phyloP scores from a whole-genome alignment of 2,329 filamentous ascomycete genomes.

The Colletotrichum eremochloae region DNA sequence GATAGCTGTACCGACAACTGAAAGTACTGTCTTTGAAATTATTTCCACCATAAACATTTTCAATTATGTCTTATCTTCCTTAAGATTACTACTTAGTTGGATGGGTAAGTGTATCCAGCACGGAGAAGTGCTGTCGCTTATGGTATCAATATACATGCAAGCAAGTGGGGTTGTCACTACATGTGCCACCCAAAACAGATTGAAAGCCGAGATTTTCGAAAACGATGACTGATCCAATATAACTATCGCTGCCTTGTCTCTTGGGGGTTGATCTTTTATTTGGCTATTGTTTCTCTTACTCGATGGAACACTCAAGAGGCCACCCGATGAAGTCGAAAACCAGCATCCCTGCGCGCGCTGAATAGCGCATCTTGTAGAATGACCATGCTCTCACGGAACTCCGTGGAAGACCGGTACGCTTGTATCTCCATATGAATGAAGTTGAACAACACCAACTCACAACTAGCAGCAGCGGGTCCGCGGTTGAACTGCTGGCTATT shows the following conservation, averaged over 20 bases:
- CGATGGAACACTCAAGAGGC: neutral
- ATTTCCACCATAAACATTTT: neutral
- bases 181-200: neutral
- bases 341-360: neutral
- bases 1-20: neutral
- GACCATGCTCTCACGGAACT: neutral
- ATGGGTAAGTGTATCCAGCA: neutral
- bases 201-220: neutral
- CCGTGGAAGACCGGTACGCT: neutral
- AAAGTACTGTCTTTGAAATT: neutral
- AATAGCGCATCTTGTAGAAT: neutral
- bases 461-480: neutral
- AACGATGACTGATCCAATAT: neutral
- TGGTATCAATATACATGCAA: neutral
- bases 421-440: neutral
- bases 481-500: neutral
- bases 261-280: rapidly evolving
- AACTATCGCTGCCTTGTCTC: neutral
- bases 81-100: slow-evolving; percentile 52
- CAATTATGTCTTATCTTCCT: slow-evolving; percentile 74
- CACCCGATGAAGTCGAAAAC: neutral
- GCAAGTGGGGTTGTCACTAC: neutral
- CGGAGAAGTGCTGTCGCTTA: neutral
- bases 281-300: neutral
- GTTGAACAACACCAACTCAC: neutral